Base-by-base conservation (phyloP, 148 eudicot species). In the Linanthus parryae region DNA sequence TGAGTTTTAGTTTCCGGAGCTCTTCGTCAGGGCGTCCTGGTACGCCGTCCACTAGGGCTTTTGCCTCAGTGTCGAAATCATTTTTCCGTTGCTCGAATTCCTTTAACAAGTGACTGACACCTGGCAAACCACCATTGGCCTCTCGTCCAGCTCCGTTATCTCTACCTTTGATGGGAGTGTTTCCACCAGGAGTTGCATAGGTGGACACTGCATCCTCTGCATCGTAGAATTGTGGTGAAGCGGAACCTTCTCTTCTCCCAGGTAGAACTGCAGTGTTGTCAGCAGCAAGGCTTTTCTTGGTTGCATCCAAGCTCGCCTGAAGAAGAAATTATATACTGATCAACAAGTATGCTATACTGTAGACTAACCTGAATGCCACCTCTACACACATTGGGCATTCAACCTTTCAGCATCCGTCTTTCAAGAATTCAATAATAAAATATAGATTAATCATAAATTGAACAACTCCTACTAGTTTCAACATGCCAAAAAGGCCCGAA, bases 1-100 rank as follows among this genome's bases (percentile, higher is more conserved):
- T 75, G 56, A 61, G 59, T 57, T 81, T 88, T 52, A 94, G 69
- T 42, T 82, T 86, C 56, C 76, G 66, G 34, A 75, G 65, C 39
- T 86, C 97, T 56, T 78, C 86, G 42, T 56, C 62, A 0, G 92
- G 77, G 47, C 53, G 73, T 33, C 73, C 63, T n/a, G 74, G 57
- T 48, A 70, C 76, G 54, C 44, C 64, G 25, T 82, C 88, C 15
- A 34, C 65, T 51, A 88, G 63, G 50, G 80, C 80, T 67, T 57
- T 73, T 5, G 79, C 95, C 59, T 88, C 96, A 6, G 72, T 73
- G 40, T 88, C 82, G 41, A 94, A 88, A 48, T 38, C 69, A 58
- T 69, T 78, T 46, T 30, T 66, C 35, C 44, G 69, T 48, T 70
- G 82, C 50, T 88, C 88, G 64, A 83, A 83, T 63, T 90, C 97